Evolutionary conservation across 1,284 basidiomycete species (phyloP).

Genomic region (Boletus austroedulis): DNA sequence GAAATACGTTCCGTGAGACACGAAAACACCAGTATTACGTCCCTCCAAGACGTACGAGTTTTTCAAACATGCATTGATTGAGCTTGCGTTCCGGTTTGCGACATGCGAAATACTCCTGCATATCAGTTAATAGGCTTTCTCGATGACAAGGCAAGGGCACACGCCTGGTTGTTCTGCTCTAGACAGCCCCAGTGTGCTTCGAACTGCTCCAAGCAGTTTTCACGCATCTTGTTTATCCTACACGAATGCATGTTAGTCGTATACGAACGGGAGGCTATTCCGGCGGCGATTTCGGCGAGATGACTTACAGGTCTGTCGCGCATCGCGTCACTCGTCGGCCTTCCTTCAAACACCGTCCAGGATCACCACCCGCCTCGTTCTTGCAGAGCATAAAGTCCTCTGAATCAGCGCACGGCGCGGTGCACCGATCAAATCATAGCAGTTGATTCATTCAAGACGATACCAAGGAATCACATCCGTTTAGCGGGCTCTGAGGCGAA

Average conservation of each 20-base stretch:
- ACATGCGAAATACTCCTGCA: slow-evolving; percentile 83
- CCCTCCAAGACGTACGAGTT: slow-evolving; percentile 64
- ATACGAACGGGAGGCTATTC: neutral
- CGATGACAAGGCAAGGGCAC: slow-evolving; percentile 8
- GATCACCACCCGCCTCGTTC: slow-evolving; percentile 78
- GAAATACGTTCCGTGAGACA: neutral
- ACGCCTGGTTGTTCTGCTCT: slow-evolving; percentile 92
- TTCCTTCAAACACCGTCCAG: slow-evolving; percentile 93
- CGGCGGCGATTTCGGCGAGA: neutral
- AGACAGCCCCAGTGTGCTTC: slow-evolving; percentile 95
- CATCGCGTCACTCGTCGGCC: slow-evolving; percentile 96
- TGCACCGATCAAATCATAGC: neutral
- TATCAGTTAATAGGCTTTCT: neutral
- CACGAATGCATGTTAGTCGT: neutral
- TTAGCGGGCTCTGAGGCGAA: neutral
- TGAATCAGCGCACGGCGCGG: slow-evolving; percentile 34
- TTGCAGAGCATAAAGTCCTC: slow-evolving; percentile 99
- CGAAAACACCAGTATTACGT: neutral
- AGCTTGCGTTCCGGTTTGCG: slow-evolving; percentile 87
- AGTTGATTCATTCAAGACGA: neutral
- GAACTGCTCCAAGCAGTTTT: slow-evolving; percentile 88
- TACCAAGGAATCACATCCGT: neutral
- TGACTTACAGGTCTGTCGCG: slow-evolving; percentile 86
- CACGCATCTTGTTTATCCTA: slow-evolving; percentile 91
- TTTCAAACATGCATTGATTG: slow-evolving; percentile 97